Base-by-base conservation (phyloP, 2,329 filamentous ascomycete genomes). In the Paraconiothyrium brasiliense region DNA sequence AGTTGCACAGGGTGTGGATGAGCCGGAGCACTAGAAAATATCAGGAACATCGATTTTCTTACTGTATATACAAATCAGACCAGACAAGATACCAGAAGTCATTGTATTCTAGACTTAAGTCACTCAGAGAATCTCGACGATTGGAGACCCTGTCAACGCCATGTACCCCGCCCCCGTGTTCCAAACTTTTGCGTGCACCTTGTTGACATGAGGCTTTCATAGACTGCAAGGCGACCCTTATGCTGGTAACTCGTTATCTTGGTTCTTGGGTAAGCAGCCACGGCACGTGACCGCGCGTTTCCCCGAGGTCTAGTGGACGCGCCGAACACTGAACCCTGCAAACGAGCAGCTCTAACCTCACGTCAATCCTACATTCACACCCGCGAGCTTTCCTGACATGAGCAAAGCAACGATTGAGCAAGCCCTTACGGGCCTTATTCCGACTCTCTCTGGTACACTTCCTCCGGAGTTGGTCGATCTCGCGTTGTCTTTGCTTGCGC, bases 351-450 rank as follows among this genome's bases (percentile, higher is more conserved):
- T n/a, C 24, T 27, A 32, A 43, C 16, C 8, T 22, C 13, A 27
- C 4, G 30, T 9, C 41, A 8, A n/a, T 22, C 34, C 24, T 11
- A 14, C 39, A n/a, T 7, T 16, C 5, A 10, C 55, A 52, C 30
- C 34, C 46, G n/a, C 34, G 54, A 16, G 4, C 43, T n/a, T 3
- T 22, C 30, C 54, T 56, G 68, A 70, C 75, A 51, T 84, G 78
- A 69, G 61, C 58, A 59, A 61, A 57, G 64, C 68, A 22, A 63
- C 61, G 34, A 68, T 76, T 11, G 75, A 78, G 52, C 75, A 78
- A 56, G 71, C 75, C 30, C 65, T 78, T 2, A 76, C 68, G n/a
- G 81, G 82, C 43, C 81, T 86, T 22, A 62, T 81, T 9, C 78
- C 80, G 4, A 78, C 78, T 1, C 56, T 77, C 8, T 75, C 73